Evolutionary conservation across 495 filamentous ascomycete species (phyloP).

Genomic region (Neurospora sp.): DNA sequence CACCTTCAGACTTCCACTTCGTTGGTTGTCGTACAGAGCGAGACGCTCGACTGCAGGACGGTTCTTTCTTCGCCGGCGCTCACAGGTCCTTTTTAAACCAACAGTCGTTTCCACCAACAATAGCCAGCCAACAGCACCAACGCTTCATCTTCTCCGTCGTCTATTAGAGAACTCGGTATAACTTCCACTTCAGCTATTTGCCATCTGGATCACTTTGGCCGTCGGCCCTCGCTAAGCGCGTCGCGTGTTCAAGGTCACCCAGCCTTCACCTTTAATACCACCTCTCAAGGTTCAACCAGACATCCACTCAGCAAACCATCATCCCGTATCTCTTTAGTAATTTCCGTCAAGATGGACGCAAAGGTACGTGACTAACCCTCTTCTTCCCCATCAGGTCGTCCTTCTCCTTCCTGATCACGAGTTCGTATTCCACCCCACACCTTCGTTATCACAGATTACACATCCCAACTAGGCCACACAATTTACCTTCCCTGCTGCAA

Average conservation of each 20-base stretch:
- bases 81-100: background rate
- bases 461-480: background rate
- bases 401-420: constrained; percentile 5
- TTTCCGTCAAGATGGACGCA: constrained; percentile 23
- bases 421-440: constrained; percentile 2
- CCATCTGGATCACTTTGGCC: background rate
- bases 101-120: background rate
- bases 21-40: background rate
- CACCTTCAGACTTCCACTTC: background rate
- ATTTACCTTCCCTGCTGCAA: background rate
- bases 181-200: background rate
- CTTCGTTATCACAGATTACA: background rate
- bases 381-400: constrained; percentile 6
- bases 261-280: background rate
- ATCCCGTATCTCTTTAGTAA: constrained; percentile 1
- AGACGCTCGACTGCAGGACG: background rate
- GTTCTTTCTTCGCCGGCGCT: background rate
- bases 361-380: constrained; percentile 20
- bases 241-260: background rate
- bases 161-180: background rate
- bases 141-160: background rate
- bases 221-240: background rate
- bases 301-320: background rate
- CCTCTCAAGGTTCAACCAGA: background rate
- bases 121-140: background rate